phyloP scores from a whole-genome alignment of 192 early-diverging fungal genomes.

The Coemansia sp. region DNA sequence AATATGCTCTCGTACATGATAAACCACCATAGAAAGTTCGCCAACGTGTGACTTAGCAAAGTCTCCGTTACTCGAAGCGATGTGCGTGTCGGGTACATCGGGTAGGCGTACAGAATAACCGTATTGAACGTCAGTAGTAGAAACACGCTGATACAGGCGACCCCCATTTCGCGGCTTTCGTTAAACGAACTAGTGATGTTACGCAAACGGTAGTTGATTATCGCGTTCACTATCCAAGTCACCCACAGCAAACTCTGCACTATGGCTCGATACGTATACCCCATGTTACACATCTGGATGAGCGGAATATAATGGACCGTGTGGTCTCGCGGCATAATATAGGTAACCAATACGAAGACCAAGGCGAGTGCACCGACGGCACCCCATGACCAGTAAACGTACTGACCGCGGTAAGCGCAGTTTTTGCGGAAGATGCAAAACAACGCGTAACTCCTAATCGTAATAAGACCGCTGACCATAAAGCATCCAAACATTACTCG shows the following conservation, averaged over 20 bases:
- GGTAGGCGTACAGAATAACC: slow-evolving; percentile 38
- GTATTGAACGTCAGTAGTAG: slow-evolving; percentile 47
- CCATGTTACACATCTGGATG: slow-evolving; percentile 50
- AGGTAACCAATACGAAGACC: slow-evolving; percentile 36
- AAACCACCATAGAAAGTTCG: slow-evolving; percentile 56
- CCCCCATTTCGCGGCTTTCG: slow-evolving; percentile 47
- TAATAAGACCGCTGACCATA: slow-evolving; percentile 41
- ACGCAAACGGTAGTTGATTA: slow-evolving; percentile 46
- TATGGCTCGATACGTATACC: slow-evolving; percentile 41
- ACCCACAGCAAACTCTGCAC: slow-evolving; percentile 48
- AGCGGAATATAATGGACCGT: slow-evolving; percentile 37
- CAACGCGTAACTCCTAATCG: slow-evolving; percentile 48
- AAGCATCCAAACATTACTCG: slow-evolving; percentile 39
- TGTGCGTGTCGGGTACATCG: slow-evolving; percentile 33
- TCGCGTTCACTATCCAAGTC: slow-evolving; percentile 40
- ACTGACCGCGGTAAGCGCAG: slow-evolving; percentile 39
- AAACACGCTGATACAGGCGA: slow-evolving; percentile 45
- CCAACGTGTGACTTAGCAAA: slow-evolving; percentile 29
- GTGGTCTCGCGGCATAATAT: slow-evolving; percentile 26
- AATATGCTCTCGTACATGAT: slow-evolving; percentile 55
- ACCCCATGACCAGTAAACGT: slow-evolving; percentile 23
- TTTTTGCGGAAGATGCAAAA: slow-evolving; percentile 50
- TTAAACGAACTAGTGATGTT: slow-evolving; percentile 57
- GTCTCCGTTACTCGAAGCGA: slow-evolving; percentile 31
- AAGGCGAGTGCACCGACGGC: slow-evolving; percentile 17